Base-by-base conservation (phyloP, 2,329 filamentous ascomycete genomes). In the Apiospora phragmitis region DNA sequence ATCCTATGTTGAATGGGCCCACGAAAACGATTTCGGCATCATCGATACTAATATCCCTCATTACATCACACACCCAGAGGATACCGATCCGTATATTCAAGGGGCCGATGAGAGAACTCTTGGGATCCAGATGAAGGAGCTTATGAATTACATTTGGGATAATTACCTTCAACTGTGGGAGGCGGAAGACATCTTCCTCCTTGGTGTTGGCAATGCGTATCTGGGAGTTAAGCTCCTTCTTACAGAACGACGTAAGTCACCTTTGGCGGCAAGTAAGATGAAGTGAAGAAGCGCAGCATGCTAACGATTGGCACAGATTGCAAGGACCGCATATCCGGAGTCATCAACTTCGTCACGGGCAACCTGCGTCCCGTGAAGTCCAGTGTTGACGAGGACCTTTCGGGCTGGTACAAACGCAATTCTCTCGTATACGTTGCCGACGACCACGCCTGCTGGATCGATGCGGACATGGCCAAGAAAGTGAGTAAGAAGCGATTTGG, bases 11-110 rank as follows among this genome's bases (percentile, higher is more conserved):
- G 90, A 92, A 71, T 97, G 94, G 94, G 94, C 94, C 0, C 81
- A 91, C 26, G 83, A 87, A n/a, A 88, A 94, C 71, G 90, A 88
- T 21, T 97, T 95, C 77, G 94, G 91, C 1, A 90, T 98, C 29
- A 92, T 99, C 76, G 96, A 99, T 79, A 89, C 97, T 71, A 98
- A 98, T 74, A 88, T 99, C 3, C 95, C 95, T 0, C 92, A 91
- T 73, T 90, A 94, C 76, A 85, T 95, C 67, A 91, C 91, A 1
- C 86, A 88, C 26, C 85, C 89, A 51, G 87, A 90, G 81, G 87
- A 89, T 71, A 81, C 81, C 16, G 86, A 89, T 45, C 77, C 85
- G 1, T 86, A 82, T 72, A 85, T 82, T 2, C 83, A 85, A 0
- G 77, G 80, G 1, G 79, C 82, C 38, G 81, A 82, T 41, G 88